Percentiles rank a stretch among this genome's conserved stretches.
Conservation (phyloP, 345 rosid genomes). For the Gossypium thurberi region DNA sequence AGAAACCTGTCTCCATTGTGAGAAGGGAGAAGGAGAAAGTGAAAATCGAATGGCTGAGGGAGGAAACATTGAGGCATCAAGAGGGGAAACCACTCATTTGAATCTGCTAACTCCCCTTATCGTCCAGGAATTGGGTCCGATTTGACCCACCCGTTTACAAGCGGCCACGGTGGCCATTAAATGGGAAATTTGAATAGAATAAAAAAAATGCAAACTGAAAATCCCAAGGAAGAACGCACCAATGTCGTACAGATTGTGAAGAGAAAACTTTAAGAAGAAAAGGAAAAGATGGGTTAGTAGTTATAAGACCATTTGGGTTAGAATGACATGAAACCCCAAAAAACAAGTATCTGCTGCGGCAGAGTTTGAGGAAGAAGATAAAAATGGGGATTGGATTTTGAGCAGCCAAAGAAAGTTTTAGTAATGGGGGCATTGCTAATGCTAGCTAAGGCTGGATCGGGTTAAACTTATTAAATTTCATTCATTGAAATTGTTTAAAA, state of each 20-base stretch:
- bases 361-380: background rate
- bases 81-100: constrained; percentile 21
- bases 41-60: constrained; percentile 17
- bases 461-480: too few species aligned
- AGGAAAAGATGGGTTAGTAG: background rate
- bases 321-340: background rate
- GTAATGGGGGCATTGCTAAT: background rate
- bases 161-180: constrained; percentile 40
- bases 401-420: too few species aligned
- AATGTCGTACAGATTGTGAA: background rate
- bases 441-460: too few species aligned
- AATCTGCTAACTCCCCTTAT: constrained; percentile 12
- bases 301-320: background rate
- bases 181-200: background rate
- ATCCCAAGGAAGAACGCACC: background rate
- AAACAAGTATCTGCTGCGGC: background rate
- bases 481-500: too few species aligned
- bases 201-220: background rate
- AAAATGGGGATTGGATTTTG: background rate
- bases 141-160: constrained; percentile 33
- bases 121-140: constrained; percentile 22
- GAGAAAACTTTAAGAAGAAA: background rate
- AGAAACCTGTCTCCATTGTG: constrained; percentile 38
- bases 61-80: background rate
- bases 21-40: constrained; percentile 17